These are phyloP conservation scores for Leccinum uliginosum DNA, from an alignment of 768 basidiomycete species.

Conservation along the genomic window DNA sequence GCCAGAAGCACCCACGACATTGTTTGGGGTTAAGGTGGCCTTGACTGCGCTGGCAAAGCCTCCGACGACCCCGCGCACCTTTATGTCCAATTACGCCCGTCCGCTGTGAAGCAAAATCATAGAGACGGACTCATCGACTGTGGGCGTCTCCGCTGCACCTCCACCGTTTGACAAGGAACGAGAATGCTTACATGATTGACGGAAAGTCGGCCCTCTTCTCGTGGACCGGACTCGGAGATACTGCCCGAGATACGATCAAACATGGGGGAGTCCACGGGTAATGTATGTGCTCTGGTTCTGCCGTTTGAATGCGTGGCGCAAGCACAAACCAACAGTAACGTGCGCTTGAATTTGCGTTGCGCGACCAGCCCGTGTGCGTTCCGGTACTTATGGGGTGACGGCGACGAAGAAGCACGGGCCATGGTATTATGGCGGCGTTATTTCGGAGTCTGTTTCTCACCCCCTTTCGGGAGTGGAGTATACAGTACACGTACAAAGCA, in stretches of 20 bases:
- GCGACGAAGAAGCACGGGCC: not conserved
- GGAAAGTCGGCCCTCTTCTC: not conserved
- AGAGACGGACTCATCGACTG: not conserved
- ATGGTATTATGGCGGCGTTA: not conserved
- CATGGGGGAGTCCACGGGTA: not conserved
- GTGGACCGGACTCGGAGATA: constrained; percentile 1
- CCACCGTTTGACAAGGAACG: not conserved
- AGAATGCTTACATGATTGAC: not conserved
- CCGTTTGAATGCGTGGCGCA: constrained; percentile 1
- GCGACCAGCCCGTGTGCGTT: not conserved
- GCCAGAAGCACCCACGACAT: constrained; percentile 25
- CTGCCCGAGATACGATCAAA: constrained; percentile 7
- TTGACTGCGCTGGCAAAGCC: constrained; percentile 1
- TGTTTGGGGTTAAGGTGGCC: constrained; percentile 23
- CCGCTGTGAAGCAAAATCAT: not conserved
- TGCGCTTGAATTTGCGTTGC: not conserved
- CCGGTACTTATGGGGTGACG: not conserved
- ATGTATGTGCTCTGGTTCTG: not conserved
- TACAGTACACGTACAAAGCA: constrained; percentile 4
- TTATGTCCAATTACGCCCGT: constrained; percentile 2
- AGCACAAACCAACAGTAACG: not conserved
- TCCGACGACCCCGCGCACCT: not conserved
- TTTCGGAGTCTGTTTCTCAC: not conserved
- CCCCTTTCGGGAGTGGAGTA: not conserved
- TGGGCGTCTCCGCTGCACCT: not conserved